Base-by-base conservation (phyloP, 208 protist genomes). In the Leishmania mexicana region DNA sequence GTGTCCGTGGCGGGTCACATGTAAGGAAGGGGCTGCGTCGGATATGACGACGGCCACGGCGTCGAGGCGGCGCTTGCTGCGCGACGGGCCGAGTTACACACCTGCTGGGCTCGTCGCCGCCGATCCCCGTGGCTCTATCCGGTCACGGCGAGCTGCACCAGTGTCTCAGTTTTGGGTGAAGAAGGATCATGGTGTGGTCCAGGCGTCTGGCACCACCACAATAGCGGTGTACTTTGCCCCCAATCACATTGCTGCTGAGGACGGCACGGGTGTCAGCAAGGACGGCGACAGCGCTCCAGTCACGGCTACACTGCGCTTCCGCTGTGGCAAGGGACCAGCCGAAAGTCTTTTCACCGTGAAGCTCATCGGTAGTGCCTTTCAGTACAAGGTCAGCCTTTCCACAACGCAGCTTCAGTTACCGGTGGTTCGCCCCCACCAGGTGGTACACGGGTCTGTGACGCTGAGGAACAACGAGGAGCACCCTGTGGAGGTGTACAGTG, bases 401-500 rank as follows among this genome's bases (percentile, higher is more conserved):
- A 94, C 91, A 0, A 72, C 83, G 38, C 86, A 81, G 35, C 68
- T 99, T 53, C 78, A 86, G 24, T 85, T 99, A 53, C 91, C 89
- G 8, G 85, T 96, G 15, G 84, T 94, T 17, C 84, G 94, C 57
- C 98, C 97, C 8, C 92, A 90, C 77, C 88, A 94, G 79, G 81
- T 92, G 21, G 68, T 91, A 53, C 81, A 93, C 67, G 81, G 85
- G 49, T 81, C 79, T 7, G 88, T 99, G 65, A 90, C 73, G 24
- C 79, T 99, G 57, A 95, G 79, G 19, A 98, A 98, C 88, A 80
- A 98, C 77, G 93, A 96, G 81, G 90, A 96, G 15, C 60, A 65
- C 58, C 85, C 94, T 0, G 89, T 99, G 17, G 96, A 99, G 90
- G 82, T 99, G 65, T 99, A 92, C 88, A 92, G 80, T 71, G 75